Base-by-base conservation (phyloP, 495 filamentous ascomycete genomes). In the Aspergillus coremiiformis region DNA sequence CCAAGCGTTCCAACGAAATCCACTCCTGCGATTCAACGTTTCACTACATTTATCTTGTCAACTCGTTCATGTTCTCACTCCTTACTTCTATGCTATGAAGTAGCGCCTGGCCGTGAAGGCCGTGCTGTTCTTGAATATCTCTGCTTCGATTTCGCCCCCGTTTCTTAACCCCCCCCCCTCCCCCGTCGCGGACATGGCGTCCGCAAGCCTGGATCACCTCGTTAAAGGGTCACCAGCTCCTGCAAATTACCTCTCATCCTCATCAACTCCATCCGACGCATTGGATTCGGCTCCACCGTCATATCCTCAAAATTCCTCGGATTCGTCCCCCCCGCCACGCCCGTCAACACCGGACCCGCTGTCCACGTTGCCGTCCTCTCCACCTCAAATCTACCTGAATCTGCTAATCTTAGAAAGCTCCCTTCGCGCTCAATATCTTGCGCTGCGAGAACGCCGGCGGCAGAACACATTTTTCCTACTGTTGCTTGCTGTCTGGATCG, bases 371-470 rank as follows among this genome's bases (percentile, higher is more conserved):
- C 92, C 93, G 10, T 92, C 86, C 54, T 89, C 91, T 24, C 92
- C 87, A 64, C 89, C 89, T n/a, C 94, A 96, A 72, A 96, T 97
- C 61, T 99, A 97, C 73, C 80, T 97, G 58, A 99, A 99, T 66
- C 86, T 99, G 32, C 77, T 99, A 47, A 92, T 99, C 59, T 85
- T 99, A 64, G 93, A 99, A 68, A 89, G 90, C 44, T 95, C 89
- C 12, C 76, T 99, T 21, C 90, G 93, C 39, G 83, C 86, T 17
- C 93, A 99, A 62, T 97, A 95, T 67, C 80, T 99, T 46, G 83
- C 87, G 49, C 78, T 96, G 42, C 89, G 90, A 20, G 84, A 90
- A 43, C 86, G 94, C 39, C 81, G 92, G 30, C 84, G 93, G 5
- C 90, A 95, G 60, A 90, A 97, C 64, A 93, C 89, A n/a, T 95